phyloP scores from a whole-genome alignment of 1,284 basidiomycete species.

The Trichosporon faecale region DNA sequence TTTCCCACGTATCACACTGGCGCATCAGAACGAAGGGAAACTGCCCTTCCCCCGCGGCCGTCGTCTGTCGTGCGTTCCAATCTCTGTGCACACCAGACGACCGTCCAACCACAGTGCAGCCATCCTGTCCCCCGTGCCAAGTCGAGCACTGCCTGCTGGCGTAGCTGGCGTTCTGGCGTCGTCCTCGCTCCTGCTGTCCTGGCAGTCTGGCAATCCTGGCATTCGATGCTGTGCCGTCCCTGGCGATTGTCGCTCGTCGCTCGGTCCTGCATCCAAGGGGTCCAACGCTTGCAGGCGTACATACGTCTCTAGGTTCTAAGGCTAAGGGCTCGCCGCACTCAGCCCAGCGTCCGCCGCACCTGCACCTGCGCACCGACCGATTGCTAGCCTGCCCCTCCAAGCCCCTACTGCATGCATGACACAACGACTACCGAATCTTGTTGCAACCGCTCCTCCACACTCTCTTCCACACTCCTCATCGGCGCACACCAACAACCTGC shows the following conservation, averaged over 20 bases:
- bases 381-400: neutral
- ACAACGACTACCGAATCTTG: neutral
- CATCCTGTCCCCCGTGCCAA: neutral
- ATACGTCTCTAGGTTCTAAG: neutral
- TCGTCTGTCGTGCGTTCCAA: neutral
- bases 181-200: neutral
- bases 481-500: neutral
- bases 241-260: constrained; percentile 7
- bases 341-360: neutral
- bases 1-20: neutral
- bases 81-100: neutral
- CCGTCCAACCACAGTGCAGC: neutral
- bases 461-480: neutral
- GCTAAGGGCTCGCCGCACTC: neutral
- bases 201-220: neutral
- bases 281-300: neutral
- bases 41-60: neutral
- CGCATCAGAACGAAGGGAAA: neutral
- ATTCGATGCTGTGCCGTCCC: neutral
- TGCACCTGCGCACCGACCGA: neutral
- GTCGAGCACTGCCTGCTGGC: neutral
- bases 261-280: neutral
- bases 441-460: neutral
- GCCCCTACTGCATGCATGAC: neutral
- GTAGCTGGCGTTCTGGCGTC: neutral